Evolutionary conservation across 495 filamentous ascomycete genomes (phyloP).

Genomic region (Penicillium subrubescens): DNA sequence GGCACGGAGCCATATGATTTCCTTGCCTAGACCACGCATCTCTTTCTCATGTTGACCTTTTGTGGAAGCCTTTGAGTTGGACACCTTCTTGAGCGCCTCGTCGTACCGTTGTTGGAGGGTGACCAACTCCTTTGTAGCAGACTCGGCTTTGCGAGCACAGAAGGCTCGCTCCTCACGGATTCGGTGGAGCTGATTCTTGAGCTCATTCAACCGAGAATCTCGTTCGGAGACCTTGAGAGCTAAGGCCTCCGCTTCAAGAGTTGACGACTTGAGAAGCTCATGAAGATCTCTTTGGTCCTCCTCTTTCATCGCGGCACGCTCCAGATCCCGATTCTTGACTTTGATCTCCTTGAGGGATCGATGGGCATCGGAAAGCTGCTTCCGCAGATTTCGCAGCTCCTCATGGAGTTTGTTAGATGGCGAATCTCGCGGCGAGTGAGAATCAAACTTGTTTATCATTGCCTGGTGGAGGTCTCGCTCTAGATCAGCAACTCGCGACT

Average conservation of each 20-base stretch:
- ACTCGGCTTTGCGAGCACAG: slow-evolving; percentile 49
- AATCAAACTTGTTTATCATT: slow-evolving; percentile 50
- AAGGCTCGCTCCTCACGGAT: slow-evolving; percentile 62
- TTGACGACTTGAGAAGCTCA: slow-evolving; percentile 65
- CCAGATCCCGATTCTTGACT: slow-evolving; percentile 49
- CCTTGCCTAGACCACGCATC: slow-evolving; percentile 78
- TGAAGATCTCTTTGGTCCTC: slow-evolving; percentile 69
- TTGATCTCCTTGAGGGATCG: slow-evolving; percentile 61
- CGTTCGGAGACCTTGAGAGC: slow-evolving; percentile 57
- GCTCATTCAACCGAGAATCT: slow-evolving; percentile 54
- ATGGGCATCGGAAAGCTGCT: slow-evolving; percentile 63
- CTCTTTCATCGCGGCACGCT: slow-evolving; percentile 48
- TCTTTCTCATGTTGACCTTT: slow-evolving; percentile 73
- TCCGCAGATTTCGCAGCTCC: slow-evolving; percentile 63
- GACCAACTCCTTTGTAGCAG: slow-evolving; percentile 54
- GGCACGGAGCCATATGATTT: slow-evolving; percentile 86
- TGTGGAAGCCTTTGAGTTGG: slow-evolving; percentile 40
- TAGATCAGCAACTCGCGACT: slow-evolving; percentile 56
- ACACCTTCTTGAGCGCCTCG: slow-evolving; percentile 49
- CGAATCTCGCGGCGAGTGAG: slow-evolving; percentile 49
- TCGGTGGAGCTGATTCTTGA: slow-evolving; percentile 57
- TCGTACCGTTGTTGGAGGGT: slow-evolving; percentile 56
- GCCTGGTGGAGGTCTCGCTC: slow-evolving; percentile 59
- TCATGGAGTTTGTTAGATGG: slow-evolving; percentile 59
- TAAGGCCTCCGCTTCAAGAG: slow-evolving; percentile 65